Base-by-base conservation (phyloP, 2,329 filamentous ascomycete species). In the Trichophyton verrucosum region DNA sequence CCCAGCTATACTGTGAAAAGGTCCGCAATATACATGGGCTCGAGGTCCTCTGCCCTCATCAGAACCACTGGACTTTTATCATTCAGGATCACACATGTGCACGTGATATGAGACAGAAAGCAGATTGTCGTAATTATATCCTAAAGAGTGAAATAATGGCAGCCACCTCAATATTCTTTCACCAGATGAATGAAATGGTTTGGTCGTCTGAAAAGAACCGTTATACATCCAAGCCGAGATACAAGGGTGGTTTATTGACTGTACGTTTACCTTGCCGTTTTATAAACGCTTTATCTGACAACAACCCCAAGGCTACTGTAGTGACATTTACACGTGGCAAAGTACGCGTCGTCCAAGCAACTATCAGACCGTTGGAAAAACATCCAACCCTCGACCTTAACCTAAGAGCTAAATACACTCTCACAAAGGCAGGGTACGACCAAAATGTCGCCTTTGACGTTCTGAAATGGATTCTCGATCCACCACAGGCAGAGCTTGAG, bases 391-490 rank as follows among this genome's bases (percentile, higher is more conserved):
- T 65, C 17, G 51, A 27, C 15, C 60, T 56, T 20, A 61, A 59
- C 15, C 40, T 65, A 42, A 61, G 62, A 55, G 62, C 56, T 53
- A 44, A n/a, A 20, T 62, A 64, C 57, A 51, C 56, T 47, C 60
- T 65, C 3, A 40, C 38, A 47, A 44, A 59, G 4, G 44, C 60
- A 6, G 55, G 20, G n/a, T 63, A 65, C 36, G 33, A 64, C 58
- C 61, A 61, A 49, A 17, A 60, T 5, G 20, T 49, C 42, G 63
- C 56, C 42, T 59, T 59, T 57, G 47, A 61, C 3, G 36, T 62
- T 56, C 11, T 65, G 61, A 46, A 65, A 57, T 64, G 62, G 63
- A 62, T 64, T 60, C 57, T 64, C 9, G 57, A 62, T 49, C 62
- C 63, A 36, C 60, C 62, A 38, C 33, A 38, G 8, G 33, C 33